Base-by-base conservation (phyloP, 208 protist species). In the Porcisia hertigi region DNA sequence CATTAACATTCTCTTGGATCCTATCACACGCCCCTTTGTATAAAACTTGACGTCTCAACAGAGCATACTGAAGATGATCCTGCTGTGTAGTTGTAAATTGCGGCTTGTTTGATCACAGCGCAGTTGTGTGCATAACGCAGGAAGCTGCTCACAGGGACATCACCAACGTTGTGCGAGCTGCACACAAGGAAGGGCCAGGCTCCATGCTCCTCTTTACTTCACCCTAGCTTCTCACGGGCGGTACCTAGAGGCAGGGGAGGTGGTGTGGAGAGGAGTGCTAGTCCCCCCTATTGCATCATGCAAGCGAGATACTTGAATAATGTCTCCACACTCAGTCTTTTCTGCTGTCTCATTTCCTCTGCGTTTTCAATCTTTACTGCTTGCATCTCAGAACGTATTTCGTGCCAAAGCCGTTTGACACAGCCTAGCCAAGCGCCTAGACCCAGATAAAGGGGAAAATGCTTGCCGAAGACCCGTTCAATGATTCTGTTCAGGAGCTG, bases 401-500 rank as follows among this genome's bases (percentile, higher is more conserved):
- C 63, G 16, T 67, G 6, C 9, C 25, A 20, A 34, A 18, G 41
- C 18, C 41, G 2, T 20, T 11, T 14, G 47, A 47, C 41, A 67
- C 23, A 34, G 41, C 41, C 5, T 43, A 67, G 36, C 9, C 20
- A 3, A 57, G 11, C 11, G 25, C 34, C 47, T 20, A 34, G 0
- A 72, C 52, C 45, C 25, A 63, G 57, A 62, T 30, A 53, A 67
- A 11, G 49, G 58, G 14, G 53, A 63, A 45, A 36, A 86, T 85
- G 76, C 71, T 71, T 30, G 58, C 79, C 43, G 77, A 67, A 39
- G 92, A 96, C 71, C 92, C 92, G 23, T 96, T 94, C 70, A 76
- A 92, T 69, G 87, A 93, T n/a, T 89, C 88, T 12, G 90, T 92
- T 36, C 86, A 77, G 65, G 90, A 94, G 72, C 64, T 93, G 39